Percentiles rank a stretch among this genome's conserved stretches.
These are phyloP conservation scores for Viridothelium virens DNA, from an alignment of 495 filamentous ascomycete species.

Conservation along the genomic window DNA sequence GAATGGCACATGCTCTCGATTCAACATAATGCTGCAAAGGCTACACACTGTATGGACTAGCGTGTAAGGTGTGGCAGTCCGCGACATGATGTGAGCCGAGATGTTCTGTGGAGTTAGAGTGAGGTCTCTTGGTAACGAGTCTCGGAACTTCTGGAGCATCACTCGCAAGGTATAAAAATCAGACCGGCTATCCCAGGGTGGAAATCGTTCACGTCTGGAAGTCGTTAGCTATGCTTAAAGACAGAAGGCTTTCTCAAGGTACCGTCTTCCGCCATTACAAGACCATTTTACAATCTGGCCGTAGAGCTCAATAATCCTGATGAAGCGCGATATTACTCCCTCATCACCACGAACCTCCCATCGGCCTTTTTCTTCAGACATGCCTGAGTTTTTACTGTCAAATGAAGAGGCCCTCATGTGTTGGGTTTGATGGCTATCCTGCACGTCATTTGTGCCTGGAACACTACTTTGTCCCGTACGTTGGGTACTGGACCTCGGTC, in stretches of 20 bases:
- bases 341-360: conserved; percentile 56
- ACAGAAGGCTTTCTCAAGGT: not conserved
- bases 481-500: conserved; percentile 23
- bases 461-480: conserved; percentile 20
- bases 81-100: conserved; percentile 71
- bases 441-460: conserved; percentile 3
- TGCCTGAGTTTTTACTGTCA: conserved; percentile 25
- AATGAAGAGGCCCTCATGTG: conserved; percentile 35
- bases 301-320: conserved; percentile 72
- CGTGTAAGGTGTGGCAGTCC: conserved; percentile 65
- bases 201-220: conserved; percentile 33
- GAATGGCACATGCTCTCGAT: conserved; percentile 77
- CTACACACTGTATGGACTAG: conserved; percentile 72
- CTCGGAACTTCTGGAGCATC: conserved; percentile 59
- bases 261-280: conserved; percentile 61
- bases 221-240: conserved; percentile 9
- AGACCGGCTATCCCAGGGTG: conserved; percentile 32
- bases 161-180: conserved; percentile 48
- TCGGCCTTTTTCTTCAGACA: conserved; percentile 31
- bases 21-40: conserved; percentile 68
- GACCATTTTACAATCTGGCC: conserved; percentile 70
- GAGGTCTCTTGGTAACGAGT: conserved; percentile 58
- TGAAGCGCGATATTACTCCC: conserved; percentile 64
- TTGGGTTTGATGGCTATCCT: conserved; percentile 35
- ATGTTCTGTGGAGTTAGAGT: conserved; percentile 67